phyloP scores from a whole-genome alignment of 352 stramenopile genomes.

The Thalassiosira ordinaria region DNA sequence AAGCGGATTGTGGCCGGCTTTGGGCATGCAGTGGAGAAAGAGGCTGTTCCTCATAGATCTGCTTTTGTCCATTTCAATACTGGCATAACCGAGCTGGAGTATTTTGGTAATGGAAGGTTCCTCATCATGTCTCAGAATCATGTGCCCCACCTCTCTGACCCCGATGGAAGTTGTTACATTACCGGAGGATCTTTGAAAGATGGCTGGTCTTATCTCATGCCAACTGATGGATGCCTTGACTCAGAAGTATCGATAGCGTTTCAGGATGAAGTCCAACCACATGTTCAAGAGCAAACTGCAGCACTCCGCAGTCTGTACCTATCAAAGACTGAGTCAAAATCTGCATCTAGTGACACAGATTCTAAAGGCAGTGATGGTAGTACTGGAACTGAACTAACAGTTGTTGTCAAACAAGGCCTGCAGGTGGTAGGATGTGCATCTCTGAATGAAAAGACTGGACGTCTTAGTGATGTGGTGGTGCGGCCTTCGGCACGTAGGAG shows the following conservation, averaged over 20 bases:
- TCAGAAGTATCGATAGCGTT: conserved; percentile 60
- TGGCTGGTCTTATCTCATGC: conserved; percentile 75
- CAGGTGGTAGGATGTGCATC: conserved; percentile 72
- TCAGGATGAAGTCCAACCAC: conserved; percentile 65
- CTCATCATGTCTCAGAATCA: conserved; percentile 74
- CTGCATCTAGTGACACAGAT: conserved; percentile 12
- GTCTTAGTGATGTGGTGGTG: conserved; percentile 67
- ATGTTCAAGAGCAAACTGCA: conserved; percentile 70
- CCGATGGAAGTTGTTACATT: conserved; percentile 41
- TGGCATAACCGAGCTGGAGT: conserved; percentile 77
- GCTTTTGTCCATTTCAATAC: conserved; percentile 82
- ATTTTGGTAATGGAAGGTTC: conserved; percentile 77
- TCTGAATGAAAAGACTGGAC: conserved; percentile 62
- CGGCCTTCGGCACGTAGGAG: conserved; percentile 56
- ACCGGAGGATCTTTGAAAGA: conserved; percentile 76
- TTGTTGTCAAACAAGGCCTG: conserved; percentile 70
- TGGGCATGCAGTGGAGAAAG: conserved; percentile 67
- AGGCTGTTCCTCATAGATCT: conserved; percentile 61
- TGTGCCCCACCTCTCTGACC: conserved; percentile 60
- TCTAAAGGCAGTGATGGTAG: too few species aligned
- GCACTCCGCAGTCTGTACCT: conserved; percentile 73
- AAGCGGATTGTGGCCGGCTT: conserved; percentile 76
- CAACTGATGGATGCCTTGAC: conserved; percentile 56
- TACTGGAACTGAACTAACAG: conserved; percentile 45
- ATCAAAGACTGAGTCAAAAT: conserved; percentile 14